Base-by-base conservation (phyloP, 2,329 filamentous ascomycete species). In the Aspergillus fructus region DNA sequence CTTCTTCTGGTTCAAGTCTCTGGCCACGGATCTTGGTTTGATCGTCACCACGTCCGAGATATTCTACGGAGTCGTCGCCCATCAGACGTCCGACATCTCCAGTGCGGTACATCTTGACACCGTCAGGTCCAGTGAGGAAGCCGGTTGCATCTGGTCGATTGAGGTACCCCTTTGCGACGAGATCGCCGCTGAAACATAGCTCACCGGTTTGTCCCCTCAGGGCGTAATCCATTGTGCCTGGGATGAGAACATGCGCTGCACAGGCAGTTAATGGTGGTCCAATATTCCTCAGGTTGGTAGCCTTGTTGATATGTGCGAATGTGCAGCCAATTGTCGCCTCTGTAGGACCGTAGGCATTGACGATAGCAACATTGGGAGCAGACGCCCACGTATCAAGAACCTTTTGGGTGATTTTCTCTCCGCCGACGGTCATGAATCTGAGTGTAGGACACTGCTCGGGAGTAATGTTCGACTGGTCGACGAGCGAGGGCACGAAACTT, bases 1-100 rank as follows among this genome's bases (percentile, higher is more conserved):
- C 88, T 68, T 96, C 91, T 1, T 84, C 84, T 11, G 92, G 82
- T 69, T 96, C 91, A 24, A 96, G 86, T 53, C 91, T 81, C 64
- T 93, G 89, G 0, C 92, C 92, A 40, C 90, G 84, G 13, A 96
- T 82, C 71, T 96, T 96, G 55, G 96, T 81, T 71, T 96, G 91
- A 59, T 89, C 89, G 64, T 96, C 91, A 15, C 88, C 79, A 42
- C 91, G 83, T 5, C 91, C 90, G 9, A 86, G 74, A 39, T 93
- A 91, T 6, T 91, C 75, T 4, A 96, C 79, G 0, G 86, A 89
- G 0, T 89, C 89, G 66, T 94, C 89, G 0, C 85, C 79, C 9
- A 96, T 83, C 76, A 96, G 84, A 15, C 90, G 82, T 0, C 91
- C 92, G 62, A 93, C 80, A 67, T 96, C 92, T 0, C 92, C 92